A percentile compares a stretch with the other conserved stretches of the same genome.
These are phyloP conservation scores for Acanthochlamys bracteata DNA, from an alignment of 106 monocot genomes.

Conservation along the genomic window DNA sequence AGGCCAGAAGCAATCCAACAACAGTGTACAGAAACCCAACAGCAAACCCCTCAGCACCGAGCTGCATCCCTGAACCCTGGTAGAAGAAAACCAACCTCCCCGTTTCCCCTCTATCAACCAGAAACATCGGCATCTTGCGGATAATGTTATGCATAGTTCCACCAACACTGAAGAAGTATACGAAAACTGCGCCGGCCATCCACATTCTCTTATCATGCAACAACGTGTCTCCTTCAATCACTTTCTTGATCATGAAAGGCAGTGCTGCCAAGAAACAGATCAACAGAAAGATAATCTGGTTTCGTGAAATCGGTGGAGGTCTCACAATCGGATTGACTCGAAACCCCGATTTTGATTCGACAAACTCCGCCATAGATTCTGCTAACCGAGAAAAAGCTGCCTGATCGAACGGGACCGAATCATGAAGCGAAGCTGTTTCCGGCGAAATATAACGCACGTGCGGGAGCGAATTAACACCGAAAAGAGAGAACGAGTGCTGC, in stretches of 20 bases:
- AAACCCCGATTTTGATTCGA: slow-evolving; percentile 49
- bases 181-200: slow-evolving; percentile 66
- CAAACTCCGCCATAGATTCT: slow-evolving; percentile 82
- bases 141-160: slow-evolving; percentile 92
- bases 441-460: slow-evolving; percentile 67
- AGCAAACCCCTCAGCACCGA: slow-evolving; percentile 83
- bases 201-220: slow-evolving; percentile 66
- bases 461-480: slow-evolving; percentile 75
- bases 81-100: slow-evolving; percentile 72
- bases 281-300: slow-evolving; percentile 38
- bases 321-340: slow-evolving; percentile 59
- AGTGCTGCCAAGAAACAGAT: slow-evolving; percentile 26
- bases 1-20: slow-evolving; percentile 78
- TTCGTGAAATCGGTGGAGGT: slow-evolving; percentile 66
- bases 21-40: slow-evolving; percentile 76
- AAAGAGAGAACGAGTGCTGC: slow-evolving; percentile 62
- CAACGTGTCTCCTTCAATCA: slow-evolving; percentile 61
- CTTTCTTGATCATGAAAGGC: slow-evolving; percentile 55
- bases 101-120: slow-evolving; percentile 51
- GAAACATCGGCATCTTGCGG: slow-evolving; percentile 69
- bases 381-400: slow-evolving; percentile 57
- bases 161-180: slow-evolving; percentile 94
- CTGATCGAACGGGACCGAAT: slow-evolving; percentile 64
- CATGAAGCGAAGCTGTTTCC: slow-evolving; percentile 12
- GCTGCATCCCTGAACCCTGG: slow-evolving; percentile 93